Evolutionary conservation across 2,329 filamentous ascomycete species (phyloP).

Genomic region (Bertia moriformis): DNA sequence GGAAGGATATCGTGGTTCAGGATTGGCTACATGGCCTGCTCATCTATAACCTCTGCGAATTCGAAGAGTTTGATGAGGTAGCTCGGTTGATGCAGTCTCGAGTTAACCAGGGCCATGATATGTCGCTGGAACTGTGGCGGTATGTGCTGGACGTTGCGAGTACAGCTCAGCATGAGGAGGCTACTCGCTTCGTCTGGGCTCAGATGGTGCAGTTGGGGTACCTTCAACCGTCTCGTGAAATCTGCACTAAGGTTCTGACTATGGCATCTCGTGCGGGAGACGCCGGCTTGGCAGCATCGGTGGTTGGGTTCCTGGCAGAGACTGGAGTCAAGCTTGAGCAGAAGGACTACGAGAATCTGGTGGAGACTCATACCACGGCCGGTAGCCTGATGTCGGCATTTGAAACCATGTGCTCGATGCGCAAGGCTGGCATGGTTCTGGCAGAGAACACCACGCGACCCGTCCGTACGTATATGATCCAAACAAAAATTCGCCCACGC

Average conservation of each 20-base stretch:
- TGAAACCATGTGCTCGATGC: constrained; percentile 36
- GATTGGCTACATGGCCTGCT: constrained; percentile 41
- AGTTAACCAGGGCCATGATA: constrained; percentile 17
- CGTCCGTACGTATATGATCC: constrained; percentile 26
- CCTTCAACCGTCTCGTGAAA: constrained; percentile 31
- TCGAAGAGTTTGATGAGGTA: constrained; percentile 39
- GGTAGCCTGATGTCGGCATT: constrained; percentile 32
- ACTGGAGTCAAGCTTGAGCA: constrained; percentile 27
- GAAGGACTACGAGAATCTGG: constrained; percentile 37
- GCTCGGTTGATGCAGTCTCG: constrained; percentile 31
- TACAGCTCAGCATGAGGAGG: constrained; percentile 24
- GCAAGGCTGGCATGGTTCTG: constrained; percentile 26
- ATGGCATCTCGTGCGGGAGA: constrained; percentile 20
- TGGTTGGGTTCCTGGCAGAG: constrained; percentile 15
- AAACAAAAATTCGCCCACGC: constrained; percentile 16
- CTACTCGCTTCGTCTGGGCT: constrained; percentile 34
- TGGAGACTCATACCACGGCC: constrained; percentile 30
- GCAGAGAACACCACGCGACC: constrained; percentile 25
- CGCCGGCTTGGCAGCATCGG: neutral
- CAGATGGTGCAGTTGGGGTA: constrained; percentile 35
- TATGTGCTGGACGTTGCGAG: constrained; percentile 35
- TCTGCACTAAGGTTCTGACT: constrained; percentile 33
- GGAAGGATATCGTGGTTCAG: constrained; percentile 27
- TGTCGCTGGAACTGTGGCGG: constrained; percentile 34
- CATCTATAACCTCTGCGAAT: constrained; percentile 38